Evolutionary conservation across 345 rosid genomes (phyloP).

Genomic region (Psidium guajava): DNA sequence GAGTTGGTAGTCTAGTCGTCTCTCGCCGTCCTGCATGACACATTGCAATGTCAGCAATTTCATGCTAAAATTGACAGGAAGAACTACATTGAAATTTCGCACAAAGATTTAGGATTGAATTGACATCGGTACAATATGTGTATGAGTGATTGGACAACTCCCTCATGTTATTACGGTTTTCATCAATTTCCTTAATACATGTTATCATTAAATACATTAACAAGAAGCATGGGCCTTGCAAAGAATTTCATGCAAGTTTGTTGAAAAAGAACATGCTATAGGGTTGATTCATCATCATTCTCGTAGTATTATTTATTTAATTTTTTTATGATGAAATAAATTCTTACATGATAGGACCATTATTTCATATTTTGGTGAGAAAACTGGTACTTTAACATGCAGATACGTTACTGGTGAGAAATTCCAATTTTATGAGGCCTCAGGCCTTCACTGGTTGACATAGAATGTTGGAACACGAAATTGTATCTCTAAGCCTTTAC

Average conservation of each 20-base stretch:
- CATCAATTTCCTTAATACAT: neutral
- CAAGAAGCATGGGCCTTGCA: neutral
- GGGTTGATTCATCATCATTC: neutral
- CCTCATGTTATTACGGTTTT: neutral
- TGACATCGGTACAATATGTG: neutral
- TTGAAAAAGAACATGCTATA: neutral
- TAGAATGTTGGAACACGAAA: neutral
- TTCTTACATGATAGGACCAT: neutral
- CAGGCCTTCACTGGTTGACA: neutral
- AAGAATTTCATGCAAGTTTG: neutral
- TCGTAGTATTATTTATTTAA: neutral
- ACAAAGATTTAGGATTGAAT: accelerated
- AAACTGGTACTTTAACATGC: neutral
- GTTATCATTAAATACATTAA: neutral
- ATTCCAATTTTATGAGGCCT: neutral
- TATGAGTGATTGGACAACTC: neutral
- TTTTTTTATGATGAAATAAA: neutral
- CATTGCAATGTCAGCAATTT: no score
- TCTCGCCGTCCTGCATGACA: neutral
- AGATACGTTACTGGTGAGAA: neutral
- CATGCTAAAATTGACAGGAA: no score
- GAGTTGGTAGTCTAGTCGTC: neutral
- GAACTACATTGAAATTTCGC: neutral
- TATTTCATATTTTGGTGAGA: neutral
- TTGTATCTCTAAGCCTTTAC: neutral